Conservation (phyloP, 495 filamentous ascomycete genomes). For the Amphirosellinia nigrospora region DNA sequence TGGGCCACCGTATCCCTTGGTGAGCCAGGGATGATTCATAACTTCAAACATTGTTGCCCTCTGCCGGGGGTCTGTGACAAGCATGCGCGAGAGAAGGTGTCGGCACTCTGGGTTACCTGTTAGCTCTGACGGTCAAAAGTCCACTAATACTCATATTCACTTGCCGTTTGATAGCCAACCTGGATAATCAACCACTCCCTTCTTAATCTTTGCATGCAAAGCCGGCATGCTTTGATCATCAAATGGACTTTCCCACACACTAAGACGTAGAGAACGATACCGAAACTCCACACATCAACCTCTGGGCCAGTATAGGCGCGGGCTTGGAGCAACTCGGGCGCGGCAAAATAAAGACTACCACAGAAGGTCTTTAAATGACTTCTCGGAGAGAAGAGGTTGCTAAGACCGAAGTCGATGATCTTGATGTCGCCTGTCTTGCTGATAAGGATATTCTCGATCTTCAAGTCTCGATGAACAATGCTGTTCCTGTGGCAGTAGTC, state of each 20-base stretch:
- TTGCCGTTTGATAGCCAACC: slow-evolving; percentile 87
- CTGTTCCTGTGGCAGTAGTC: slow-evolving; percentile 99
- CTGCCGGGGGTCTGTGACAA: slow-evolving; percentile 91
- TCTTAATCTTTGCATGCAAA: slow-evolving; percentile 98
- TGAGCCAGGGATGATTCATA: slow-evolving; percentile 96
- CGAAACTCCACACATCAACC: slow-evolving; percentile 99
- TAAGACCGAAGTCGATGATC: slow-evolving; percentile 98
- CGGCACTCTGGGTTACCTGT: slow-evolving; percentile 75
- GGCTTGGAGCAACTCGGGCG: slow-evolving; percentile 92
- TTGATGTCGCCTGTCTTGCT: slow-evolving; percentile 99
- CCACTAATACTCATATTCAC: slow-evolving; percentile 33
- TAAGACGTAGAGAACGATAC: slow-evolving; percentile 97
- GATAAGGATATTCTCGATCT: slow-evolving; percentile 99
- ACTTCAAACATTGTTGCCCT: slow-evolving; percentile 89
- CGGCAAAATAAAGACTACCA: slow-evolving; percentile 97
- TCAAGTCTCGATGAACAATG: slow-evolving; percentile 96
- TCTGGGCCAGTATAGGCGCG: slow-evolving; percentile 95
- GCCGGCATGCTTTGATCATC: slow-evolving; percentile 99
- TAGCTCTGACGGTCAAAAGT: slow-evolving; percentile 33
- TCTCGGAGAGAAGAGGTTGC: slow-evolving; percentile 91
- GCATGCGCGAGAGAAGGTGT: slow-evolving; percentile 91
- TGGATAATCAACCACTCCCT: slow-evolving; percentile 93
- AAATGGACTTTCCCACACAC: slow-evolving; percentile 98
- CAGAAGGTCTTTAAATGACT: slow-evolving; percentile 95
- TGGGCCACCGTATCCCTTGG: slow-evolving; percentile 83